Evolutionary conservation across 768 basidiomycete genomes (phyloP).

Genomic region (Candolleomyces efflorescens): DNA sequence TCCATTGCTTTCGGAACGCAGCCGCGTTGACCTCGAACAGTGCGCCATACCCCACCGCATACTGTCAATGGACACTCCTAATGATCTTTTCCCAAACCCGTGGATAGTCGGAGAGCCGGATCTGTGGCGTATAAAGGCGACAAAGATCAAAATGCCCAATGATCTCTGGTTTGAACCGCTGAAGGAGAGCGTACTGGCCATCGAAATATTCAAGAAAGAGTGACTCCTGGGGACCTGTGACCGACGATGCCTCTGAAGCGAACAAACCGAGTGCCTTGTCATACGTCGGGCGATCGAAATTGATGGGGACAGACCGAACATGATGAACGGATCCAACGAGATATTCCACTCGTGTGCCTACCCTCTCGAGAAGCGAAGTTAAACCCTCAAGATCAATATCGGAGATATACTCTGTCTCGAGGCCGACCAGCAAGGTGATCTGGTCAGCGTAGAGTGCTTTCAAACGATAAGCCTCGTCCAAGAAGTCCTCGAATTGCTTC

Average conservation of each 20-base stretch:
- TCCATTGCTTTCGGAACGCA: conserved; percentile 90
- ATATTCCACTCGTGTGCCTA: conserved; percentile 66
- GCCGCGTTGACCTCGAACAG: conserved; percentile 93
- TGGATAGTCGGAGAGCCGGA: conserved; percentile 53
- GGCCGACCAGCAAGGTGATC: conserved; percentile 79
- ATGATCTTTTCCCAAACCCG: conserved; percentile 60
- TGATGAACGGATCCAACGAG: conserved; percentile 94
- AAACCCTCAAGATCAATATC: conserved; percentile 57
- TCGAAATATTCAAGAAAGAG: conserved; percentile 80
- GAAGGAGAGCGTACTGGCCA: conserved; percentile 69
- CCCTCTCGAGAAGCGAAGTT: conserved; percentile 42
- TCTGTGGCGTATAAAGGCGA: conserved; percentile 70
- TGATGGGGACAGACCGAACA: conserved; percentile 83
- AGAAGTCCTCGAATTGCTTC: conserved; percentile 67
- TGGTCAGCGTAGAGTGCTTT: conserved; percentile 54
- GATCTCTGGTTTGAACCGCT: conserved; percentile 75
- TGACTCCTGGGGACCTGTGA: conserved; percentile 31
- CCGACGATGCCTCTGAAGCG: conserved; percentile 15
- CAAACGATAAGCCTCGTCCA: conserved; percentile 77
- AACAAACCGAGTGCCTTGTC: conserved; percentile 49
- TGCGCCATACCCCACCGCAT: conserved; percentile 77
- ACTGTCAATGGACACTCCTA: conserved; percentile 73
- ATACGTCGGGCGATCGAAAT: conserved; percentile 80
- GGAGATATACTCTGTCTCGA: conserved; percentile 92
- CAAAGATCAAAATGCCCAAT: conserved; percentile 94